Evolutionary conservation across 768 basidiomycete genomes (phyloP).

Genomic region (Suillus ampliporus): DNA sequence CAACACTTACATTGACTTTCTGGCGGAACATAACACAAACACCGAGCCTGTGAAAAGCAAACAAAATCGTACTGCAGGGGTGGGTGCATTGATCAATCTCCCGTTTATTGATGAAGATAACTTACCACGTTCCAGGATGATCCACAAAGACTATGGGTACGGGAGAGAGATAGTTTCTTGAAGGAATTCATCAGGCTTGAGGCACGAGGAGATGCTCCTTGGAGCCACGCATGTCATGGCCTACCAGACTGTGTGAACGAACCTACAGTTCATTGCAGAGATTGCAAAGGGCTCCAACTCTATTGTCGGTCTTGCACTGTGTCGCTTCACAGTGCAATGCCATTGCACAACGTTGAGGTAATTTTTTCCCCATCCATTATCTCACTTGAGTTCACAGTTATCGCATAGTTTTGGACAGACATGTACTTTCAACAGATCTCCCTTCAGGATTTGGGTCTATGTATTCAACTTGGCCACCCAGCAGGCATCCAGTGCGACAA

Average conservation of each 20-base stretch:
- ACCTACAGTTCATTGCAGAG: not conserved
- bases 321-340: slow-evolving; percentile 9
- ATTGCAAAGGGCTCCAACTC: not conserved
- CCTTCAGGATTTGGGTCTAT: slow-evolving; percentile 22
- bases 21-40: slow-evolving; percentile 9
- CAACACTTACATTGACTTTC: not conserved
- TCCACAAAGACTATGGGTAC: slow-evolving; percentile 6
- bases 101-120: not conserved
- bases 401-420: slow-evolving; percentile 18
- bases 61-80: not conserved
- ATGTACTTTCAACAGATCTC: slow-evolving; percentile 15
- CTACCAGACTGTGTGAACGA: not conserved
- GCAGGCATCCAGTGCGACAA: slow-evolving; percentile 13
- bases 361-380: not conserved
- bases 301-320: slow-evolving; percentile 18
- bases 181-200: slow-evolving; percentile 8
- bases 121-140: slow-evolving; percentile 6
- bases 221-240: not conserved
- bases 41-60: not conserved
- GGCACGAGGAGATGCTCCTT: not conserved
- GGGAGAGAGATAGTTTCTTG: not conserved
- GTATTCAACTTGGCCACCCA: slow-evolving; percentile 27
- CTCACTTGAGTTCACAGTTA: not conserved
- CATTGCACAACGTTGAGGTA: slow-evolving; percentile 26
- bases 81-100: not conserved